phyloP scores from a whole-genome alignment of 768 basidiomycete genomes.

The Phanerochaete sordida region DNA sequence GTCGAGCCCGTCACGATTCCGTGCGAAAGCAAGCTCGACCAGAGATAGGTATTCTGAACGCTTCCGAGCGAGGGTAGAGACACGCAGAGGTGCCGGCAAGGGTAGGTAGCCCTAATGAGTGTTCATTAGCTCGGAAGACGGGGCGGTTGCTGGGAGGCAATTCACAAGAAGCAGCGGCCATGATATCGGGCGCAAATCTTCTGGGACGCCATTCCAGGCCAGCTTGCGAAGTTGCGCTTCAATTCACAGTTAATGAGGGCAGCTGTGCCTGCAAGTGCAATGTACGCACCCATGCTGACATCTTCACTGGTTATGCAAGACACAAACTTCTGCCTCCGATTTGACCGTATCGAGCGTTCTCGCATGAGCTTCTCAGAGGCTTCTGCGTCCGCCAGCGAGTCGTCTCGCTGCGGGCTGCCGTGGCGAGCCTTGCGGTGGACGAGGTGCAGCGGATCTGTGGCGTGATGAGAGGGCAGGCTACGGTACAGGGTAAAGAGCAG shows the following conservation, averaged over 20 bases:
- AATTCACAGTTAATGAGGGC: neutral
- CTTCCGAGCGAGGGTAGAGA: constrained; percentile 80
- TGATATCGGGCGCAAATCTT: constrained; percentile 81
- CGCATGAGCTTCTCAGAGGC: constrained; percentile 55
- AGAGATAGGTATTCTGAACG: constrained; percentile 88
- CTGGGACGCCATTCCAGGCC: constrained; percentile 93
- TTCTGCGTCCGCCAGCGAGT: constrained; percentile 2
- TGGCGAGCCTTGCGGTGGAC: constrained; percentile 37
- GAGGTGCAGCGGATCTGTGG: constrained; percentile 57
- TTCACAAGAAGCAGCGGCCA: constrained; percentile 94
- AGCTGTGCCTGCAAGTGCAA: neutral
- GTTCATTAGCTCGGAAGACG: constrained; percentile 5
- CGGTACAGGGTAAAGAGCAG: constrained; percentile 20
- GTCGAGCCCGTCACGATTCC: constrained; percentile 82
- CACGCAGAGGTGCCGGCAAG: constrained; percentile 70
- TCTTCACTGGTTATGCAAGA: constrained; percentile 74
- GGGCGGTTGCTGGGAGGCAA: neutral
- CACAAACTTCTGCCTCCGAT: constrained; percentile 76
- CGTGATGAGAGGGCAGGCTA: constrained; percentile 23
- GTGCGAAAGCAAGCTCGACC: constrained; percentile 85
- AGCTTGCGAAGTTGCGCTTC: constrained; percentile 85
- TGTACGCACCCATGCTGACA: constrained; percentile 72
- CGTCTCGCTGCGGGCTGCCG: neutral
- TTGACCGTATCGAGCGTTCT: constrained; percentile 75
- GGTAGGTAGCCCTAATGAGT: constrained; percentile 83